These are phyloP conservation scores for Alternaria tenuissima DNA, from an alignment of 2,329 filamentous ascomycete genomes.

Conservation along the genomic window DNA sequence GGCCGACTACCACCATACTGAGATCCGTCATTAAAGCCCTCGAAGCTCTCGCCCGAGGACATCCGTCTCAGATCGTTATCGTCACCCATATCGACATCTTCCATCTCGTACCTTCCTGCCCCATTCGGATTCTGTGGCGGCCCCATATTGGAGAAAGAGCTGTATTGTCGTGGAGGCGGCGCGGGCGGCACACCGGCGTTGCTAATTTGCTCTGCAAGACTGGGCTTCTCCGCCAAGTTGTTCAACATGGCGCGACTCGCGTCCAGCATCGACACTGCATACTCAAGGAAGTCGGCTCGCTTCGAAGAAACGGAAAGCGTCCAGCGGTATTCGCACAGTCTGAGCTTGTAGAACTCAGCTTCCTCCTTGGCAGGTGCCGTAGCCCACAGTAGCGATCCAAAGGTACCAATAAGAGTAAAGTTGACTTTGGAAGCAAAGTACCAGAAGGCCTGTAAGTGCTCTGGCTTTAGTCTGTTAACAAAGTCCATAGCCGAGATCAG, in stretches of 20 bases:
- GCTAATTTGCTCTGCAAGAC: conserved; percentile 49
- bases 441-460: conserved; percentile 92
- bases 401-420: conserved; percentile 93
- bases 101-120: conserved; percentile 19
- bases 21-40: conserved; percentile 41
- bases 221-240: conserved; percentile 56
- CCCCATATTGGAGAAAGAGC: conserved; percentile 30
- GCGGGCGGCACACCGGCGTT: conserved; percentile 49
- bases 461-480: conserved; percentile 87
- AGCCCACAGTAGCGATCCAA: conserved; percentile 88
- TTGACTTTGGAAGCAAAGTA: conserved; percentile 88
- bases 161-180: conserved; percentile 31
- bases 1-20: conserved; percentile 35
- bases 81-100: conserved; percentile 43
- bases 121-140: conserved; percentile 24
- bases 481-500: conserved; percentile 98
- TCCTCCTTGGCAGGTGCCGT: conserved; percentile 88
- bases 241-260: conserved; percentile 55
- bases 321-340: conserved; percentile 91
- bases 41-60: conserved; percentile 41
- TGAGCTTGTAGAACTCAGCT: conserved; percentile 87
- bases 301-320: conserved; percentile 87
- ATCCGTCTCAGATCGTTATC: conserved; percentile 30
- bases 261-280: conserved; percentile 56
- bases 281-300: conserved; percentile 63